Evolutionary conservation across 257 asterid genomes (phyloP), one percentile per base, ranked within the genome.

Genomic region (Solanum paucissectum): DNA sequence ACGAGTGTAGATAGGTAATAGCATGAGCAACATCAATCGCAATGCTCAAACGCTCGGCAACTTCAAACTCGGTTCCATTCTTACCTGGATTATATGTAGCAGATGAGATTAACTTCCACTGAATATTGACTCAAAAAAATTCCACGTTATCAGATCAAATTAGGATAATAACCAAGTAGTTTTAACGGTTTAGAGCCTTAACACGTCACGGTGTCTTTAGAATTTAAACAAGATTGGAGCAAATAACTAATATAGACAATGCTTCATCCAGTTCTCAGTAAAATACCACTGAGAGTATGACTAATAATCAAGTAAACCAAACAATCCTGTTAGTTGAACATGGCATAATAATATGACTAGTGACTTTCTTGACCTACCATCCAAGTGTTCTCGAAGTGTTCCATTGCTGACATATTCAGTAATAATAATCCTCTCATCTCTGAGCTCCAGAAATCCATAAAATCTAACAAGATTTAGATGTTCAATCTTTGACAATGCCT

Each of bases 11-110:
- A 89, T 95, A 95, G 75, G 98, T 92, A 83, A 93, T 84, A 58
- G 94, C 97, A 90, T 95, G 98, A 87, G 98, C 98, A 21, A 95
- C 87, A 90, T 94, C 98, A 76, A 92, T 91, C 21, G 93, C 96
- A 91, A 95, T 90, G 64, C 93, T 95, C 89, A 95, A 87, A 68
- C 98, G 96, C 86, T 90, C 93, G 66, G 93, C 90, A 32, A 84
- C 88, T 91, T 93, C 94, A 83, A 95, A 90, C 79, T 73, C 91
- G 10, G 68, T 83, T 87, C 94, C 92, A 5, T 71, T 89, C 16
- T 85, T 89, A 76, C 98, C 98, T 93, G 94, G 90, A 87, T 62
- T 33, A 71, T 33, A 68, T 29, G 9, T 71, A 71, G 42, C 42
- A 71, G 42, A 71, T 71, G 77, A 33, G 7, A 36, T 71, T 33